Evolutionary conservation across 2,329 filamentous ascomycete genomes (phyloP), one percentile per base, ranked within the genome.

Genomic region (Aspergillus fijiensis): DNA sequence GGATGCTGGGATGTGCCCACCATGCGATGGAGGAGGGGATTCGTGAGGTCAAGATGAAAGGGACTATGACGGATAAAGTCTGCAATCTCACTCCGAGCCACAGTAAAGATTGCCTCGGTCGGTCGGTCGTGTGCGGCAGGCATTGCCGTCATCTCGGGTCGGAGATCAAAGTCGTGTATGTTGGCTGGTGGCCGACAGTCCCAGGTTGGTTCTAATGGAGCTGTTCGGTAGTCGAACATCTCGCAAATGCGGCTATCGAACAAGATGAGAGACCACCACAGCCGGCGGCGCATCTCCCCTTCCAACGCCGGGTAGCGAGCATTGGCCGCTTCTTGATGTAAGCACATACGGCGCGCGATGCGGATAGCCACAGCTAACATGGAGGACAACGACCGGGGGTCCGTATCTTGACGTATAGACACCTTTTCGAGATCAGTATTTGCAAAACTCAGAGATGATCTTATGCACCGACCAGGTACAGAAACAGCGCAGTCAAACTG

Each of bases 241-340:
- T 91, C 89, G 59, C 86, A 83, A 42, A 90, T 84, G 23, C 89
- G 86, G 61, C 83, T 81, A 71, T 92, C 89, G 64, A 90, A 88
- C 27, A 85, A 79, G 12, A 88, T 81, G 16, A 92, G 79, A 31
- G 86, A 85, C 88, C 88, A 92, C 89, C 88, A 91, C 1, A 92
- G 76, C 42, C 89, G 82, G 54, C 89, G 84, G n/a, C 88, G 83
- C 74, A 90, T 84, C 74, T 91, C 89, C 4, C 85, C 82, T 67
- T 91, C 88, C 57, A 89, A 35, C 79, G 82, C 3, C 74, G 69
- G 63, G 35, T 65, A 71, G 67, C 70, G 75, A 66, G 63, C 71
- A 66, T 84, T 79, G 2, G 77, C 77, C 2, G 83, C 80, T 69
- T 91, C 88, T 42, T 80, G 82, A 63, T 91, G 86, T n/a, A 91